These are phyloP conservation scores for Hemerocallis citrina DNA, from an alignment of 106 monocot species.

Conservation along the genomic window DNA sequence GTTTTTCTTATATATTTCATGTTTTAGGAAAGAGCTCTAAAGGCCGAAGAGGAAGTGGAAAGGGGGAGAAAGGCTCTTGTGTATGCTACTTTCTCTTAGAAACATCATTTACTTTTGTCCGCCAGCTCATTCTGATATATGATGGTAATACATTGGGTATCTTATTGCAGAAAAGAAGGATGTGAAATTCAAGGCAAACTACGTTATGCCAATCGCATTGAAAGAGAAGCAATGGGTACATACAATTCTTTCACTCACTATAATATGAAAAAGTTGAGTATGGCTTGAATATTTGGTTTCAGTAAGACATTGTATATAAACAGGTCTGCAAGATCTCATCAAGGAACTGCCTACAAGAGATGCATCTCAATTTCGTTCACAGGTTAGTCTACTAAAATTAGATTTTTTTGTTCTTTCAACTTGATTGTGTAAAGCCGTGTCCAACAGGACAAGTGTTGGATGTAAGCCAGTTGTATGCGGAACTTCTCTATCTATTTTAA, in stretches of 20 bases:
- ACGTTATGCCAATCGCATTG: slow-evolving; percentile 16
- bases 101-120: background rate
- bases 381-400: slow-evolving; percentile 12
- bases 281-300: background rate
- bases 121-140: background rate
- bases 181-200: slow-evolving; percentile 23
- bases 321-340: slow-evolving; percentile 23
- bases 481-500: too few species aligned
- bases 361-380: slow-evolving; percentile 15
- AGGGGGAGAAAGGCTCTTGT: slow-evolving; percentile 16
- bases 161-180: slow-evolving; percentile 21
- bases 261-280: background rate
- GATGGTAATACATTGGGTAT: background rate
- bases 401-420: background rate
- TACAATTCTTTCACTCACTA: background rate
- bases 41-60: slow-evolving; percentile 27
- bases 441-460: too few species aligned
- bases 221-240: slow-evolving; percentile 21
- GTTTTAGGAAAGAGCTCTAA: slow-evolving; percentile 28
- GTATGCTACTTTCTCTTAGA: slow-evolving; percentile 7
- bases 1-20: background rate
- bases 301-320: background rate
- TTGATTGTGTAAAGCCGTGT: too few species aligned
- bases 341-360: slow-evolving; percentile 27
- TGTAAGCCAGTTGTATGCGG: too few species aligned